A percentile compares a stretch with the other conserved stretches of the same genome.
Conservation (phyloP, 768 basidiomycete species). For the Hygrocybe punicea region DNA sequence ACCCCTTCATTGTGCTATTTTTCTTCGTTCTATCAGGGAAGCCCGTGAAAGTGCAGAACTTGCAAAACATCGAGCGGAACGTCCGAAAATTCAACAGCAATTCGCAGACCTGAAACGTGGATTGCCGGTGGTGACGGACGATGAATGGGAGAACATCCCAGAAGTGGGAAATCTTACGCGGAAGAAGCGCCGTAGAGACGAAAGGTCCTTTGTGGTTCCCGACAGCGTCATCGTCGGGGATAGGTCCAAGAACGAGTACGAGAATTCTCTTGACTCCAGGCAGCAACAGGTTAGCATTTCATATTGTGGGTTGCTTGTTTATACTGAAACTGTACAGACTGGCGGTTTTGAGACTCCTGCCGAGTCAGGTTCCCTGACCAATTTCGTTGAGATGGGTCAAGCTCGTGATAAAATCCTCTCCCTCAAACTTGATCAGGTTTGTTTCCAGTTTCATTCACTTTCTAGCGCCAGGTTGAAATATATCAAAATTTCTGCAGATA, state of each 20-base stretch:
- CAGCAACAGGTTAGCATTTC: conserved; percentile 65
- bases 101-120: conserved; percentile 95
- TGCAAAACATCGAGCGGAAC: conserved; percentile 75
- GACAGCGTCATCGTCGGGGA: conserved; percentile 92
- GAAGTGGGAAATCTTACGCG: conserved; percentile 95
- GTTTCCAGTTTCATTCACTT: conserved; percentile 14
- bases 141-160: conserved; percentile 94
- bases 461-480: not conserved
- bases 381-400: conserved; percentile 95
- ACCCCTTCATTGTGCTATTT: conserved; percentile 35
- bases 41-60: conserved; percentile 71
- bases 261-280: conserved; percentile 68
- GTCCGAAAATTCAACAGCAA: conserved; percentile 93
- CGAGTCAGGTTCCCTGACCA: conserved; percentile 75
- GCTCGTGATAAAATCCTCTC: conserved; percentile 93
- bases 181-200: conserved; percentile 84
- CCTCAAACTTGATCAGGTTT: conserved; percentile 87
- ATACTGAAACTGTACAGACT: conserved; percentile 34
- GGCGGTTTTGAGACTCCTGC: conserved; percentile 83
- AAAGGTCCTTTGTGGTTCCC: conserved; percentile 83
- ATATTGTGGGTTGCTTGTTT: not conserved
- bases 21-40: conserved; percentile 50
- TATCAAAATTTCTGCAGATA: conserved; percentile 43
- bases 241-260: conserved; percentile 67
- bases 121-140: conserved; percentile 80